Base-by-base conservation (phyloP, 495 filamentous ascomycete species). In the Aspergillus cristatus region DNA sequence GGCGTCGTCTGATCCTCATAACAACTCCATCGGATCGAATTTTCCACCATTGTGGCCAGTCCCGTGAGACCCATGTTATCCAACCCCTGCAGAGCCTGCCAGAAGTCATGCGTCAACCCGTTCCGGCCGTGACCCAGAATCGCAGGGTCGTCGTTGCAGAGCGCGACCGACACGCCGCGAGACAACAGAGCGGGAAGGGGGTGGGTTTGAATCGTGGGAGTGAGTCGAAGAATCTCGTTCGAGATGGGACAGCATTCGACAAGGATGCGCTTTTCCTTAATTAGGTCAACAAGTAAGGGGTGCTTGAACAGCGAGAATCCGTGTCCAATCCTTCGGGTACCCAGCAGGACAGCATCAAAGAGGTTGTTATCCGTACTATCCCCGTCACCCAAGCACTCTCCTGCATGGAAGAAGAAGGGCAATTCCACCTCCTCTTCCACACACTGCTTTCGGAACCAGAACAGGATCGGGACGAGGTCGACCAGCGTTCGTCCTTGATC, bases 321-420 rank as follows among this genome's bases (percentile, higher is more conserved):
- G 47, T 95, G 85, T 6, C 89, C 88, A 30, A 98, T 91, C 28
- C 91, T 74, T 16, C 90, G 71, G 0, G 86, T 87, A 3, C 88
- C 89, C 7, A 97, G 74, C 1, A 96, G 67, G 7, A 97, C 70
- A 0, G 86, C 87, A 56, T 96, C 89, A 57, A 89, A 94, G 2
- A 96, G 72, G 49, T 96, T 94, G 43, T 84, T 67, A 42, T 95
- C 87, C 0, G 80, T 76, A 15, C 63, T 66, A 47, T 75, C 79
- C 11, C 84, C 87, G 45, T 88, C 81, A 12, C 85, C 84, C 0
- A 89, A 72, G 28, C 72, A 80, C 55, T 94, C 87, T 18, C 89
- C 91, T 2, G 89, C 91, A 50, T 94, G 88, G 58, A 98, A 89
- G 66, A 90, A 91, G 62, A 94, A 93, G 2, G 91, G 91, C n/a